Conservation (phyloP, 495 filamentous ascomycete genomes). For the Penicillium lividum region DNA sequence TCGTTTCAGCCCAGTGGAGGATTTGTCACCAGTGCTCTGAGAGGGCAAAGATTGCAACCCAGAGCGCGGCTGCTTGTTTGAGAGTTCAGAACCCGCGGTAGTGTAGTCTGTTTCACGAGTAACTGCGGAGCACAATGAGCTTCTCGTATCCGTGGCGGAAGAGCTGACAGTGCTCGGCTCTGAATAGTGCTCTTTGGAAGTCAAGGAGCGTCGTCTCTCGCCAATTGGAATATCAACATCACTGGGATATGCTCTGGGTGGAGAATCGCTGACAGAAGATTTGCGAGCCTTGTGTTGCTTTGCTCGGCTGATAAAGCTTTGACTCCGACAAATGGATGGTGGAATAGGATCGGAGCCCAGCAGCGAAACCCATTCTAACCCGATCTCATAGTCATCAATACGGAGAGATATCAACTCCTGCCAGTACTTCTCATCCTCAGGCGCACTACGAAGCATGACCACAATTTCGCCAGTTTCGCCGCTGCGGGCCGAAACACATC, state of each 20-base stretch:
- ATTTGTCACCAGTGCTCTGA: constrained; percentile 29
- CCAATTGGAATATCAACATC: constrained; percentile 72
- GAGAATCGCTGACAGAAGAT: constrained; percentile 35
- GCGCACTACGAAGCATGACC: constrained; percentile 71
- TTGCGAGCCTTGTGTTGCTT: constrained; percentile 40
- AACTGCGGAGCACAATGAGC: constrained; percentile 35
- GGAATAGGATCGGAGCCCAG: constrained; percentile 76
- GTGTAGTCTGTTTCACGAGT: constrained; percentile 44
- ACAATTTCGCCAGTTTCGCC: constrained; percentile 76
- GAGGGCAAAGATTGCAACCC: constrained; percentile 32
- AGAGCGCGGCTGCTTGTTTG: constrained; percentile 22
- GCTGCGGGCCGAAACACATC: constrained; percentile 73
- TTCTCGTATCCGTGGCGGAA: constrained; percentile 32
- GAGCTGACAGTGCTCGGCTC: constrained; percentile 42
- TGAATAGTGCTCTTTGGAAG: constrained; percentile 36
- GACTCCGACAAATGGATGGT: constrained; percentile 54
- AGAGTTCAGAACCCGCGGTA: constrained; percentile 27
- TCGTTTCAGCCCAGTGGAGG: constrained; percentile 49
- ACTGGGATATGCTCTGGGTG: constrained; percentile 49
- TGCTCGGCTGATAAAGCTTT: constrained; percentile 52
- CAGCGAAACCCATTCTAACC: constrained; percentile 86
- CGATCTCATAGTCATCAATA: constrained; percentile 70
- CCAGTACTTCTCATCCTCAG: constrained; percentile 57
- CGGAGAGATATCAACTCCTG: constrained; percentile 75
- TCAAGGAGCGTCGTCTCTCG: constrained; percentile 53